A percentile compares a stretch with the other conserved stretches of the same genome.
These are phyloP conservation scores for Leptosphaerulina australis DNA, from an alignment of 2,329 filamentous ascomycete species.

Conservation along the genomic window DNA sequence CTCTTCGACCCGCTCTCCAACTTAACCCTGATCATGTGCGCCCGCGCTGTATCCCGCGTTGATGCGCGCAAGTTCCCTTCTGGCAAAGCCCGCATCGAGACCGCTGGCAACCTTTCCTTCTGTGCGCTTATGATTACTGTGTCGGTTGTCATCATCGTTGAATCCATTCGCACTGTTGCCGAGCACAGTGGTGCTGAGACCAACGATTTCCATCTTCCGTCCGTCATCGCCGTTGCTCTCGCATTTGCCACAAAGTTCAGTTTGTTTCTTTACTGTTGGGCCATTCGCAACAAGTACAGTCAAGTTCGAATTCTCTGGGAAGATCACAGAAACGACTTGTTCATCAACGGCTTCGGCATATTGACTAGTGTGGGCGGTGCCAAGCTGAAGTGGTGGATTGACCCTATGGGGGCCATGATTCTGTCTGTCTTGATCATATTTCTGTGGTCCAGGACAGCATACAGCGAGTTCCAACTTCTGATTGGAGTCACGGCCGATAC, in stretches of 20 bases:
- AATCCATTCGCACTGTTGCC: slow-evolving; percentile 75
- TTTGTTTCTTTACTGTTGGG: slow-evolving; percentile 92
- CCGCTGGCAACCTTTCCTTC: slow-evolving; percentile 93
- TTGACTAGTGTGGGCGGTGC: slow-evolving; percentile 88
- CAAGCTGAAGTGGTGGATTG: slow-evolving; percentile 92
- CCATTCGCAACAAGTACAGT: slow-evolving; percentile 85
- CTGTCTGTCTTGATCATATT: slow-evolving; percentile 77
- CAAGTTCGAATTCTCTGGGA: slow-evolving; percentile 94
- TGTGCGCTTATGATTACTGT: slow-evolving; percentile 96
- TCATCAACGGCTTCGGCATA: slow-evolving; percentile 94
- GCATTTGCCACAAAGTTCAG: slow-evolving; percentile 84
- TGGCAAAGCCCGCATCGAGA: slow-evolving; percentile 92
- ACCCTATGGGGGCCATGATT: slow-evolving; percentile 87
- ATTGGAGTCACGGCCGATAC: slow-evolving; percentile 88
- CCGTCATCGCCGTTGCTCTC: slow-evolving; percentile 80
- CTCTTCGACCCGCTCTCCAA: slow-evolving; percentile 93
- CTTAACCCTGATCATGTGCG: slow-evolving; percentile 81
- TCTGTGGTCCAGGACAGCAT: slow-evolving; percentile 86
- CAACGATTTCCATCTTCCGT: slow-evolving; percentile 77
- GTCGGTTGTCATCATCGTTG: slow-evolving; percentile 88
- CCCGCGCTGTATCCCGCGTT: slow-evolving; percentile 85
- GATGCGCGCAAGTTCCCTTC: slow-evolving; percentile 86
- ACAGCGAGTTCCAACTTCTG: slow-evolving; percentile 85
- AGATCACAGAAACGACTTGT: slow-evolving; percentile 95
- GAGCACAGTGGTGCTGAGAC: slow-evolving; percentile 52